Percentiles rank a stretch among this genome's conserved stretches.
Evolutionary conservation across 2,329 filamentous ascomycete species (phyloP).

Genomic region (Pseudopyrenochaeta lycopersici): DNA sequence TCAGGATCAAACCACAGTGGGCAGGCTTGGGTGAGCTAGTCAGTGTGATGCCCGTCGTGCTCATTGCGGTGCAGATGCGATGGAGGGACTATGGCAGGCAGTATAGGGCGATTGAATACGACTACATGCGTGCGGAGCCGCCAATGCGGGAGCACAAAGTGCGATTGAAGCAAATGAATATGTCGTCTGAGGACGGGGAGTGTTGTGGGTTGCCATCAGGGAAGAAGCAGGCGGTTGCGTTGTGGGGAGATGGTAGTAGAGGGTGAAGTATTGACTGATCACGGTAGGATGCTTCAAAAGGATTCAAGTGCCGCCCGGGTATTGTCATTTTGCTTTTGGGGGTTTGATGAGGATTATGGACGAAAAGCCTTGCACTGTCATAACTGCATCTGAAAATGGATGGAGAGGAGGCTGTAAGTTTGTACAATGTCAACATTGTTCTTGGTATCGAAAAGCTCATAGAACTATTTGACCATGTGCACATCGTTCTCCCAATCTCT

Average conservation of each 20-base stretch:
- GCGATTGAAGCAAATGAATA: background rate
- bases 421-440: too few relatives aligned
- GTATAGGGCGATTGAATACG: conserved; percentile 27
- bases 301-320: too few relatives aligned
- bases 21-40: conserved; percentile 77
- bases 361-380: too few relatives aligned
- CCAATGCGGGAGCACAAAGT: background rate
- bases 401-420: too few relatives aligned
- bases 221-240: background rate
- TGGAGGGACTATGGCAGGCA: conserved; percentile 41
- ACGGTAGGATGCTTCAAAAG: background rate
- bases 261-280: background rate
- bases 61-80: conserved; percentile 61
- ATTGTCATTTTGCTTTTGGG: too few relatives aligned
- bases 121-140: conserved; percentile 13
- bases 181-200: background rate
- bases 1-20: conserved; percentile 68
- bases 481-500: too few relatives aligned
- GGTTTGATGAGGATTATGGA: too few relatives aligned
- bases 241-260: background rate
- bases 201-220: background rate
- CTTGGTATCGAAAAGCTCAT: too few relatives aligned
- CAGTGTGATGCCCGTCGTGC: conserved; percentile 75
- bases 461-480: too few relatives aligned
- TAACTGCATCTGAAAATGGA: too few relatives aligned